These are phyloP conservation scores for Aureobasidium sp. DNA, from an alignment of 2,329 filamentous ascomycete genomes.

Conservation along the genomic window DNA sequence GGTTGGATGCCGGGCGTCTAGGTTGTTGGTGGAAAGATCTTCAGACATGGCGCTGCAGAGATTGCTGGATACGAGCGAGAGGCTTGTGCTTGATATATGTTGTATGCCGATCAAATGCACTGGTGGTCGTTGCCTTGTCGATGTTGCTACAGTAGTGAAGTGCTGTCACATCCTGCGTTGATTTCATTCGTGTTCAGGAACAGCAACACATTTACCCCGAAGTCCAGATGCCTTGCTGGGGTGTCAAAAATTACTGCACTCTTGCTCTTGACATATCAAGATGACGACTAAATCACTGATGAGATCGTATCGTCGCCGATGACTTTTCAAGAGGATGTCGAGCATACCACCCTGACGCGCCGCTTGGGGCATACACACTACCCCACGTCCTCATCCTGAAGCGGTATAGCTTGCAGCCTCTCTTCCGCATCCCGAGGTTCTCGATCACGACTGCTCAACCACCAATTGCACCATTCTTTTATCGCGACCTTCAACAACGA, in stretches of 20 bases:
- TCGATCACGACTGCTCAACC: conserved; percentile 13
- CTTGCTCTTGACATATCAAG: too few species aligned
- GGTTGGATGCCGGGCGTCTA: not conserved
- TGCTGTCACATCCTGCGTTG: not conserved
- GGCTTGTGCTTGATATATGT: not conserved
- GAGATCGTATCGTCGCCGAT: too few species aligned
- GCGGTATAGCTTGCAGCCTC: not conserved
- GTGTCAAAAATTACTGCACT: too few species aligned
- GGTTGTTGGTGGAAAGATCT: not conserved
- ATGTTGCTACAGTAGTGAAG: not conserved
- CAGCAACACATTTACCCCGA: too few species aligned
- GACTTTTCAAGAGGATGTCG: not conserved
- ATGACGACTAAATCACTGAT: too few species aligned
- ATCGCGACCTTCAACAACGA: not conserved
- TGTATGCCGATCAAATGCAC: not conserved
- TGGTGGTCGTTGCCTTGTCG: not conserved
- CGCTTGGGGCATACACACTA: not conserved
- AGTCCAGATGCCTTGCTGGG: too few species aligned
- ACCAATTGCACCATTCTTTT: conserved; percentile 6
- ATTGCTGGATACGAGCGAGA: not conserved
- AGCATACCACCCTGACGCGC: too few species aligned
- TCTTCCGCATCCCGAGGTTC: not conserved
- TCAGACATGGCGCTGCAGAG: not conserved
- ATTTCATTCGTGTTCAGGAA: too few species aligned
- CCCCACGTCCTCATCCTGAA: not conserved